Conservation (phyloP, 2,329 filamentous ascomycete genomes). For the Fusarium pseudograminearum region DNA sequence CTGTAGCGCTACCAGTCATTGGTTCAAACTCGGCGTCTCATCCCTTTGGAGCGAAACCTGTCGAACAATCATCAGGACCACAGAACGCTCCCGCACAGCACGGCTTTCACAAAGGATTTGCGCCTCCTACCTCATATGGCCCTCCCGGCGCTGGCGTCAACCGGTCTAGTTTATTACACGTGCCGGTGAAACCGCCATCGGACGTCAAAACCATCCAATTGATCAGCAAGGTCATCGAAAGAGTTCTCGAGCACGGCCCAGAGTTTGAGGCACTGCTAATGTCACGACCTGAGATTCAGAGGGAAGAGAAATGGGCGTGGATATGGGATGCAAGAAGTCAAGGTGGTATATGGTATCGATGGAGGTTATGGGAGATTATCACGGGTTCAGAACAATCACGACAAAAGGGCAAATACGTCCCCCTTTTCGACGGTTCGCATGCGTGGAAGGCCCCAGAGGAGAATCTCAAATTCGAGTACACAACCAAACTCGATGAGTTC, state of each 20-base stretch:
- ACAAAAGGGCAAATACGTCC: slow-evolving; percentile 66
- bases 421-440: slow-evolving; percentile 80
- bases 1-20: slow-evolving; percentile 52
- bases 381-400: slow-evolving; percentile 68
- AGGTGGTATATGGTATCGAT: slow-evolving; percentile 91
- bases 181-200: slow-evolving; percentile 79
- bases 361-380: slow-evolving; percentile 89
- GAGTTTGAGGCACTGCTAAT: slow-evolving; percentile 94
- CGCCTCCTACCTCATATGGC: slow-evolving; percentile 79
- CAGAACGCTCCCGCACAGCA: slow-evolving; percentile 57
- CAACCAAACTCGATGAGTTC: slow-evolving; percentile 80
- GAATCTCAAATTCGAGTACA: slow-evolving; percentile 83
- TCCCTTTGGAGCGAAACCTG: slow-evolving; percentile 82
- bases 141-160: slow-evolving; percentile 57
- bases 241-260: slow-evolving; percentile 80
- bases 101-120: slow-evolving; percentile 72
- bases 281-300: slow-evolving; percentile 84
- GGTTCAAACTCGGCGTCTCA: slow-evolving; percentile 63
- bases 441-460: slow-evolving; percentile 83
- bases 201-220: slow-evolving; percentile 83
- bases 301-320: slow-evolving; percentile 93
- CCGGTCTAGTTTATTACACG: slow-evolving; percentile 67
- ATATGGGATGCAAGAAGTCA: slow-evolving; percentile 86
- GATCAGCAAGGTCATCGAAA: slow-evolving; percentile 90
- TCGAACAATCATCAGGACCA: slow-evolving; percentile 58